Conservation (phyloP, 345 rosid species). For the Geranium brycei region DNA sequence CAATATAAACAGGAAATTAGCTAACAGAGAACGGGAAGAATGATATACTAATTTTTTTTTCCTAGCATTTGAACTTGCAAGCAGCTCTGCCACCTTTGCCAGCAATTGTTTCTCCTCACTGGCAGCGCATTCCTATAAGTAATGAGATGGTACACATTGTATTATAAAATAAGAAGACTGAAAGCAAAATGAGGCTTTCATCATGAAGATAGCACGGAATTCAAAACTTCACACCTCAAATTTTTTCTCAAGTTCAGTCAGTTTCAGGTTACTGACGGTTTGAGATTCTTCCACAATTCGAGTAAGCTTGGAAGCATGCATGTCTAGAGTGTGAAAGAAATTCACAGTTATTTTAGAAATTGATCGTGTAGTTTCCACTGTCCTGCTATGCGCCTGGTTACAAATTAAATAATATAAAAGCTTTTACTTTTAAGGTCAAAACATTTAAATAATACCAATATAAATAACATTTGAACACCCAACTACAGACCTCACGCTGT, state of each 20-base stretch:
- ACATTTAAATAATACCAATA: not conserved
- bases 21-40: not conserved
- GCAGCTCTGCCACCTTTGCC: constrained; percentile 82
- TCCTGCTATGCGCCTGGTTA: constrained; percentile 73
- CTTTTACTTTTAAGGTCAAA: not conserved
- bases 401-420: constrained; percentile 5
- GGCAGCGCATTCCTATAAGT: constrained; percentile 67
- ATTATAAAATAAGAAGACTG: not conserved
- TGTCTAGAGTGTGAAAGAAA: constrained; percentile 62
- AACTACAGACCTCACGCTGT: constrained; percentile 54
- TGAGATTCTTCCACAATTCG: constrained; percentile 77
- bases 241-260: constrained; percentile 74
- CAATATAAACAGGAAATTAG: not conserved
- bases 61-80: constrained; percentile 67
- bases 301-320: constrained; percentile 58
- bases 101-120: constrained; percentile 76
- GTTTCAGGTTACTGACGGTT: constrained; percentile 55
- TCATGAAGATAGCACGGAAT: constrained; percentile 5
- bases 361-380: constrained; percentile 69
- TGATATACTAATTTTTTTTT: constrained; percentile 70
- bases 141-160: constrained; percentile 3
- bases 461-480: not conserved
- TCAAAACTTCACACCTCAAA: constrained; percentile 53
- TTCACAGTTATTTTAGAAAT: constrained; percentile 68
- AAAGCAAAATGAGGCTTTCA: not conserved